These are phyloP conservation scores for Arabidopsis thaliana DNA, from an alignment of 345 rosid genomes.

Conservation along the genomic window DNA sequence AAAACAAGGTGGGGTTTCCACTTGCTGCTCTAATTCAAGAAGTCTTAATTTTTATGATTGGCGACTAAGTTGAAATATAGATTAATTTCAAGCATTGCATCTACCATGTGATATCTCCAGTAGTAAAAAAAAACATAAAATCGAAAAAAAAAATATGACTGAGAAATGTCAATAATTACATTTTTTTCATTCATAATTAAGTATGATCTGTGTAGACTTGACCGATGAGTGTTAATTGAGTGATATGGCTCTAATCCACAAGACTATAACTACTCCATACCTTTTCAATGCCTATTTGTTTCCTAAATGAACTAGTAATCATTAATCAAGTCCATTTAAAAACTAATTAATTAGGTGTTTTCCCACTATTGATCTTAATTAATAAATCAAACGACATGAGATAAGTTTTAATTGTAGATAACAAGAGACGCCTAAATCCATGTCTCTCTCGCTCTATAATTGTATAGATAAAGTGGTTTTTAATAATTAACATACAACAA, in stretches of 20 bases:
- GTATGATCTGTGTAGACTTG: background rate
- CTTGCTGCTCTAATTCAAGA: background rate
- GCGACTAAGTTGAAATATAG: background rate
- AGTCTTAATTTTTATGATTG: conserved; percentile 26
- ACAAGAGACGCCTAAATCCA: background rate
- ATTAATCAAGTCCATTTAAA: conserved; percentile 5
- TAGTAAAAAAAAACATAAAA: background rate
- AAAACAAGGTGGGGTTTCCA: conserved; percentile 24
- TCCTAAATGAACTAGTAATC: background rate
- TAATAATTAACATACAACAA: background rate
- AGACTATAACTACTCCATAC: conserved; percentile 16
- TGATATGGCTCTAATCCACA: conserved; percentile 3
- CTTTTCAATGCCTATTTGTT: background rate
- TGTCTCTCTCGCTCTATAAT: background rate
- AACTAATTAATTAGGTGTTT: conserved; percentile 14
- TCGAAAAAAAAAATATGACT: background rate
- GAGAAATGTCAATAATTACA: background rate
- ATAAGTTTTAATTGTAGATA: conserved; percentile 22
- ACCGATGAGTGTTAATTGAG: background rate
- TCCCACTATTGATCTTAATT: conserved; percentile 18
- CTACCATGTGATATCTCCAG: conserved; percentile 1
- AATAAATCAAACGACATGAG: conserved; percentile 3
- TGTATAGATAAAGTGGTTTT: background rate
- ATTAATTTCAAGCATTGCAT: background rate
- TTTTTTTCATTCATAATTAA: background rate